Evolutionary conservation across 169 alveolate genomes (phyloP).

Genomic region (Theileria annulata): DNA sequence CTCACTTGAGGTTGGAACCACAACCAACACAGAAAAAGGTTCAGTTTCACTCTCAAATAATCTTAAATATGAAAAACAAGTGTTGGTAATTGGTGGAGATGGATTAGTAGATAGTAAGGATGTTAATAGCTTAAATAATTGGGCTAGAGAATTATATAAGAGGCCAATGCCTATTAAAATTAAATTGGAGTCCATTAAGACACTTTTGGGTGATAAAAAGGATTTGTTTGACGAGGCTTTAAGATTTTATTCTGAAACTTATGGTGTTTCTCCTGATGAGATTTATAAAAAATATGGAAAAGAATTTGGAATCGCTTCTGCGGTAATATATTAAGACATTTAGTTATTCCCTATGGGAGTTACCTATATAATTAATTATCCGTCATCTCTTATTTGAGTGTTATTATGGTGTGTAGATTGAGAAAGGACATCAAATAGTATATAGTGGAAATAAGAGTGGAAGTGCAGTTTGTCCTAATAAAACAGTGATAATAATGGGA

Average conservation of each 20-base stretch:
- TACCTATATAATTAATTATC: too few species aligned
- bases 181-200: conserved; percentile 64
- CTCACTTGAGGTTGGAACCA: conserved; percentile 27
- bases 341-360: neutral
- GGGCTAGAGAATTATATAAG: conserved; percentile 71
- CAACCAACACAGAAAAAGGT: conserved; percentile 21
- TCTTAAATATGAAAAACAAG: conserved; percentile 63
- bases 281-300: conserved; percentile 63
- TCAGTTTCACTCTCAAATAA: conserved; percentile 9
- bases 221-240: conserved; percentile 72
- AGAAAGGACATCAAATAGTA: conserved; percentile 57
- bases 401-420: conserved; percentile 1
- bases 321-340: neutral
- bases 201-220: conserved; percentile 54
- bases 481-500: conserved; percentile 76
- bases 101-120: conserved; percentile 74
- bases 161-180: conserved; percentile 80
- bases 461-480: conserved; percentile 79
- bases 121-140: conserved; percentile 57
- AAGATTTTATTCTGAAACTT: conserved; percentile 70
- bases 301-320: conserved; percentile 55
- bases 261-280: conserved; percentile 72
- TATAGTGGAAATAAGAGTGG: conserved; percentile 82
- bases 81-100: conserved; percentile 77
- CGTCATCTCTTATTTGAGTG: too few species aligned